These are phyloP conservation scores for Hyparrhenia diplandra DNA, from an alignment of 176 grass and related monocot species.

Conservation along the genomic window DNA sequence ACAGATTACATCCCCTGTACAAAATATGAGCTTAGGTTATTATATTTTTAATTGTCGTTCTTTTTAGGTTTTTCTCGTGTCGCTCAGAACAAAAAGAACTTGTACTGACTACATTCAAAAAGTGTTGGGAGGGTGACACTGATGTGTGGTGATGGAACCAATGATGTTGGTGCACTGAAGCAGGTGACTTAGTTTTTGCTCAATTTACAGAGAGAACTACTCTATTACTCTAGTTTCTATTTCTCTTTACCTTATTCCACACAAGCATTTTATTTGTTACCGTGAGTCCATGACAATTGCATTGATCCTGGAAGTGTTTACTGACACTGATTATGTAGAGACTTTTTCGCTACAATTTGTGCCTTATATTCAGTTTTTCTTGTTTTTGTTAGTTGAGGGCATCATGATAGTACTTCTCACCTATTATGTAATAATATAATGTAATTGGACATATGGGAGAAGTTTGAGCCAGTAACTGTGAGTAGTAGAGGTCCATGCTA, in stretches of 20 bases:
- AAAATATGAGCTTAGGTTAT: background rate
- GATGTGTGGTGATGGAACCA: constrained; percentile 99
- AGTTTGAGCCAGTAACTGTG: background rate
- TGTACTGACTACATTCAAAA: constrained; percentile 93
- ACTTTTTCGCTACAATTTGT: background rate
- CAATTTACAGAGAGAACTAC: background rate
- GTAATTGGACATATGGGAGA: background rate
- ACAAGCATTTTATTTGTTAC: background rate
- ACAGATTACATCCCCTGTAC: background rate
- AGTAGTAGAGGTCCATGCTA: background rate
- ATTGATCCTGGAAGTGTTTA: background rate
- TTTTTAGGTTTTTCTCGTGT: constrained; percentile 95
- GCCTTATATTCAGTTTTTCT: background rate
- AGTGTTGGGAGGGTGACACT: constrained; percentile 90
- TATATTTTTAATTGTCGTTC: background rate
- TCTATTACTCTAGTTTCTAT: background rate
- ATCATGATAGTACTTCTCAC: background rate
- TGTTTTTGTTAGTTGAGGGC: background rate
- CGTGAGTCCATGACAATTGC: background rate
- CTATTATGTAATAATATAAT: background rate
- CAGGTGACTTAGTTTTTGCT: constrained; percentile 53
- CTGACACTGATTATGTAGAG: background rate
- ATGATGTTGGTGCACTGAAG: constrained; percentile 98
- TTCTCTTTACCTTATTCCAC: constrained; percentile 3
- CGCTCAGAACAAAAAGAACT: constrained; percentile 99